A percentile compares a stretch with the other conserved stretches of the same genome.
Evolutionary conservation across 164 flowering plant species (phyloP).

Genomic region (Piper betle): DNA sequence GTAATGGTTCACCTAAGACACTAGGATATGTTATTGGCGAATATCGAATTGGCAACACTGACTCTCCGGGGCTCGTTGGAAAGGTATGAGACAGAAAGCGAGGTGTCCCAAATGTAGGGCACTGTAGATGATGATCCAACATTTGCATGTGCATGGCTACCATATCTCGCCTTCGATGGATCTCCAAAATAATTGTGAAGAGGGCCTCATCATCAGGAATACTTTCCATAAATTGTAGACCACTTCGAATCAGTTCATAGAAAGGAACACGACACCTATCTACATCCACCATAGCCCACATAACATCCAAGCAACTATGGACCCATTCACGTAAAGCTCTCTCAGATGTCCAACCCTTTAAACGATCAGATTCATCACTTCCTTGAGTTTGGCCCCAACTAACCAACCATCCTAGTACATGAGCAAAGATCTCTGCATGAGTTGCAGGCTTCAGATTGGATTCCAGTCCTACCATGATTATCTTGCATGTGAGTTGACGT

Average conservation of each 20-base stretch:
- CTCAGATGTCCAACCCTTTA: conserved; percentile 51
- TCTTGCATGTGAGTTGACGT: conserved; percentile 87
- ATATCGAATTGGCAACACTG: conserved; percentile 47
- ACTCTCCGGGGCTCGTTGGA: conserved; percentile 55
- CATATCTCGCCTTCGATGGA: conserved; percentile 93
- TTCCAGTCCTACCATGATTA: conserved; percentile 65
- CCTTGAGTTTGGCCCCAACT: conserved; percentile 75
- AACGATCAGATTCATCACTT: conserved; percentile 41
- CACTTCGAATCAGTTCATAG: conserved; percentile 87
- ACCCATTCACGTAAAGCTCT: conserved; percentile 73
- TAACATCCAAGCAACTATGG: conserved; percentile 83
- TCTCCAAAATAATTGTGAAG: conserved; percentile 83
- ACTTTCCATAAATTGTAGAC: conserved; percentile 80
- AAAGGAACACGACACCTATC: conserved; percentile 88
- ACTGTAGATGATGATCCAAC: conserved; percentile 96
- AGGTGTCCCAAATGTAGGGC: conserved; percentile 91
- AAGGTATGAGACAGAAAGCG: conserved; percentile 53
- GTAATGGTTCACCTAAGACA: conserved; percentile 92
- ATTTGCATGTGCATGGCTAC: conserved; percentile 99
- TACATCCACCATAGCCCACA: conserved; percentile 89
- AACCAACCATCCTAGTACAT: conserved; percentile 87
- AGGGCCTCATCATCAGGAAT: conserved; percentile 96
- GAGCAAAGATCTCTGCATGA: conserved; percentile 62
- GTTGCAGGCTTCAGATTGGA: conserved; percentile 77
- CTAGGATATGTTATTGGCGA: conserved; percentile 95